These are phyloP conservation scores for Phialophora expanda DNA, from an alignment of 2,329 filamentous ascomycete species.

Conservation along the genomic window DNA sequence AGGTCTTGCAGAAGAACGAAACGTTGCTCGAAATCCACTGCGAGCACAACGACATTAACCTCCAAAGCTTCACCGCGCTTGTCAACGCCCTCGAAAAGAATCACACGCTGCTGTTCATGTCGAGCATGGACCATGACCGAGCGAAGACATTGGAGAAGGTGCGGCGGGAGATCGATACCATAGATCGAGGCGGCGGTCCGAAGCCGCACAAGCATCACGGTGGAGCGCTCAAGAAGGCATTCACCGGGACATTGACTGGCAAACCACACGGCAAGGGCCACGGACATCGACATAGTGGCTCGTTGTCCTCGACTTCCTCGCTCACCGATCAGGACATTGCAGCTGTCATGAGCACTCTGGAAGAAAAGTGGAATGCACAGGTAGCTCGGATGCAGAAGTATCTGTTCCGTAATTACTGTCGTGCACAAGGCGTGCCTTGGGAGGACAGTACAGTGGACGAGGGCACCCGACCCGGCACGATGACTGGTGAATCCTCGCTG, in stretches of 20 bases:
- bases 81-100: constrained; percentile 73
- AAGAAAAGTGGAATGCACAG: constrained; percentile 54
- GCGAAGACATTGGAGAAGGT: constrained; percentile 65
- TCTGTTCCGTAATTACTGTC: constrained; percentile 53
- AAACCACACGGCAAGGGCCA: constrained; percentile 32
- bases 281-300: constrained; percentile 33
- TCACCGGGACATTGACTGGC: constrained; percentile 49
- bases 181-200: constrained; percentile 44
- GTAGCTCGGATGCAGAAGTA: constrained; percentile 51
- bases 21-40: constrained; percentile 70
- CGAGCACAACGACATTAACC: constrained; percentile 70
- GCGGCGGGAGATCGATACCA: constrained; percentile 60
- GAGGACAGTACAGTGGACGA: constrained; percentile 31
- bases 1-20: constrained; percentile 68
- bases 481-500: constrained; percentile 29
- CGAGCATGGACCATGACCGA: constrained; percentile 67
- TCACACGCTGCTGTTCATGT: constrained; percentile 65
- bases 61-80: constrained; percentile 67
- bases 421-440: constrained; percentile 45
- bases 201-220: constrained; percentile 48
- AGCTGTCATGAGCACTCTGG: constrained; percentile 49
- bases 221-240: constrained; percentile 51
- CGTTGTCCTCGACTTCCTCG: constrained; percentile 25
- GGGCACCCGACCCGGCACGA: constrained; percentile 8
- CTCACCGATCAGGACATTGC: constrained; percentile 49